These are phyloP conservation scores for Quercus alba DNA, from an alignment of 306 rosid species.

Conservation along the genomic window DNA sequence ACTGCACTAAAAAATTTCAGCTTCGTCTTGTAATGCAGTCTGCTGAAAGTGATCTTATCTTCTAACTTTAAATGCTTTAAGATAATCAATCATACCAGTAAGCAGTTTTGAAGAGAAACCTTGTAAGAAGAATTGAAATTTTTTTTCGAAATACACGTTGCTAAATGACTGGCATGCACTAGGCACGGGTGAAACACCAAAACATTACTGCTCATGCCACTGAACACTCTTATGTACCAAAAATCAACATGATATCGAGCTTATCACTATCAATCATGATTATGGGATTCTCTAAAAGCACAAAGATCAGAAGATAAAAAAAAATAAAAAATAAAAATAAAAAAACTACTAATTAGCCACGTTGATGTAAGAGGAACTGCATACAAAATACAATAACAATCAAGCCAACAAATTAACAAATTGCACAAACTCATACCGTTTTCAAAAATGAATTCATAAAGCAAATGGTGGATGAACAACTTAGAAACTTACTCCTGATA, in stretches of 20 bases:
- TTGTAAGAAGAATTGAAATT: not conserved
- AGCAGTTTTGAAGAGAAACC: not conserved
- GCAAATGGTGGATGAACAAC: slow-evolving; percentile 28
- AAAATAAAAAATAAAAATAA: not conserved
- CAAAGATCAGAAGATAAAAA: not conserved
- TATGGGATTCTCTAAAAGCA: not conserved
- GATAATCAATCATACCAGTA: not conserved
- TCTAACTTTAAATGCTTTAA: not conserved
- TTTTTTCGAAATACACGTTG: not conserved
- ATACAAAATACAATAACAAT: not conserved
- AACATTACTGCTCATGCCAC: not conserved
- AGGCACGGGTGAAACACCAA: not conserved
- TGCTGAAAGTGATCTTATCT: not conserved
- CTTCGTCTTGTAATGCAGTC: not conserved
- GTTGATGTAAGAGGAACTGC: not conserved
- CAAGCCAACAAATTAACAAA: not conserved
- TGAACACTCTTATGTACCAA: not conserved
- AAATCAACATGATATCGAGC: not conserved
- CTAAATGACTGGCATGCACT: not conserved
- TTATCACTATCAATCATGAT: not conserved
- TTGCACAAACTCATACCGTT: not conserved
- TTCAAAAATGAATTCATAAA: not conserved
- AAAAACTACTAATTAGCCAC: not conserved
- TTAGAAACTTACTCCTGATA: slow-evolving; percentile 60
- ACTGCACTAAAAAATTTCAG: not conserved